These are phyloP conservation scores for Shiraia sp. DNA, from an alignment of 2,329 filamentous ascomycete genomes.

Conservation along the genomic window DNA sequence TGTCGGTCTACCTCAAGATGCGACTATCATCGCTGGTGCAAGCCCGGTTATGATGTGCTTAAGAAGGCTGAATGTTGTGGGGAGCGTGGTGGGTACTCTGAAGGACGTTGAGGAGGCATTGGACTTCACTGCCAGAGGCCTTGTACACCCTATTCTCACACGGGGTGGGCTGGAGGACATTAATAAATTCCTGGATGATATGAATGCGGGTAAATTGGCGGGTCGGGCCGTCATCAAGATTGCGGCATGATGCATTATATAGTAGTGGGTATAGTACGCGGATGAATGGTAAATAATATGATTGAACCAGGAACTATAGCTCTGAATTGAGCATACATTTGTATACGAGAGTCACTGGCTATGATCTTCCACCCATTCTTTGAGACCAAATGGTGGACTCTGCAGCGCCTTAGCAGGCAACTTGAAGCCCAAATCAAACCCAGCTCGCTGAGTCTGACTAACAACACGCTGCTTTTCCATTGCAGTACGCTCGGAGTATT, in stretches of 20 bases:
- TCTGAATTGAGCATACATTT: not conserved
- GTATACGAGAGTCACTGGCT: not conserved
- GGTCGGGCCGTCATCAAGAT: slow-evolving; percentile 50
- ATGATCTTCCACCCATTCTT: not conserved
- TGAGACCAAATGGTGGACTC: not conserved
- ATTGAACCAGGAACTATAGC: too few species aligned
- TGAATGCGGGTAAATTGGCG: slow-evolving; percentile 45
- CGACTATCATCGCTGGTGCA: slow-evolving; percentile 27
- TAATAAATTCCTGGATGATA: slow-evolving; percentile 45
- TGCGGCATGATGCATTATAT: slow-evolving; percentile 7
- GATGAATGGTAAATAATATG: too few species aligned
- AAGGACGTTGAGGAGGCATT: slow-evolving; percentile 53
- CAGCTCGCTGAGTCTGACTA: not conserved
- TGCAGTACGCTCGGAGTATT: not conserved
- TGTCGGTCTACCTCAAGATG: slow-evolving; percentile 32
- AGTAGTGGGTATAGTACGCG: too few species aligned
- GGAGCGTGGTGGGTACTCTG: slow-evolving; percentile 48
- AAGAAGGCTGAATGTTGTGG: slow-evolving; percentile 49
- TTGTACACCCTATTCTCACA: slow-evolving; percentile 47
- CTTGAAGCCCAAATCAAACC: not conserved
- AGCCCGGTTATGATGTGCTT: slow-evolving; percentile 45
- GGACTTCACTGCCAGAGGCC: slow-evolving; percentile 50
- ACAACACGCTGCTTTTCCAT: not conserved
- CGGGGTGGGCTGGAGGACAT: slow-evolving; percentile 47
- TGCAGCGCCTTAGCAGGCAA: not conserved